phyloP scores from a whole-genome alignment of 305 asterid genomes.

The Fraxinus velutina region DNA sequence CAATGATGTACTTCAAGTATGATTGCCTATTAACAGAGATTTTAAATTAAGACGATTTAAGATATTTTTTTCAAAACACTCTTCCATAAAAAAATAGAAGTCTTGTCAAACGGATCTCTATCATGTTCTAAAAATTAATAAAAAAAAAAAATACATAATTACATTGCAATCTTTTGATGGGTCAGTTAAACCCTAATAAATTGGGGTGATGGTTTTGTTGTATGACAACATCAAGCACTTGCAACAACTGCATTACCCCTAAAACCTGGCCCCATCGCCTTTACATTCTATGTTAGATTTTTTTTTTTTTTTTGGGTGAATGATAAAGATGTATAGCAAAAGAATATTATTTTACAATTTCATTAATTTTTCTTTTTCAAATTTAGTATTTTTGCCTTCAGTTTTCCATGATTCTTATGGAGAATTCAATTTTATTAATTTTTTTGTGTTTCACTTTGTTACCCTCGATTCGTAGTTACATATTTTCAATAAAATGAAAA shows the following conservation, averaged over 20 bases:
- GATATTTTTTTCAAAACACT: neutral
- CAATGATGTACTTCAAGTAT: neutral
- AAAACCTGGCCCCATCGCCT: conserved; percentile 37
- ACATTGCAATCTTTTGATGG: conserved; percentile 26
- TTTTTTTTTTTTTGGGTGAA: neutral
- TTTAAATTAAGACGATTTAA: neutral
- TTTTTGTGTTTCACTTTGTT: neutral
- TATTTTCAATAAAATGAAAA: neutral
- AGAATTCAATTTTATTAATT: neutral
- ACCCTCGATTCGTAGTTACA: neutral
- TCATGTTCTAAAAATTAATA: neutral
- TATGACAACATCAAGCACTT: conserved; percentile 40
- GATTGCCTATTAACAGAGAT: neutral
- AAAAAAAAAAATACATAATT: neutral
- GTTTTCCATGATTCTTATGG: neutral
- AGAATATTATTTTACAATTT: conserved; percentile 14
- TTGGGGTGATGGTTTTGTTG: conserved; percentile 33
- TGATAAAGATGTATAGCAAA: neutral
- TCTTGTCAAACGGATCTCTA: neutral
- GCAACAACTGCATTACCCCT: conserved; percentile 51
- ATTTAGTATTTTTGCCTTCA: neutral
- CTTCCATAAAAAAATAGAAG: neutral
- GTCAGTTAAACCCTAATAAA: conserved; percentile 21
- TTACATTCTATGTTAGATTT: conserved; percentile 25
- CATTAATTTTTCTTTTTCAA: neutral